Percentiles rank a stretch among this genome's conserved stretches.
These are phyloP conservation scores for Collybia mongolica DNA, from an alignment of 768 basidiomycete species.

Conservation along the genomic window DNA sequence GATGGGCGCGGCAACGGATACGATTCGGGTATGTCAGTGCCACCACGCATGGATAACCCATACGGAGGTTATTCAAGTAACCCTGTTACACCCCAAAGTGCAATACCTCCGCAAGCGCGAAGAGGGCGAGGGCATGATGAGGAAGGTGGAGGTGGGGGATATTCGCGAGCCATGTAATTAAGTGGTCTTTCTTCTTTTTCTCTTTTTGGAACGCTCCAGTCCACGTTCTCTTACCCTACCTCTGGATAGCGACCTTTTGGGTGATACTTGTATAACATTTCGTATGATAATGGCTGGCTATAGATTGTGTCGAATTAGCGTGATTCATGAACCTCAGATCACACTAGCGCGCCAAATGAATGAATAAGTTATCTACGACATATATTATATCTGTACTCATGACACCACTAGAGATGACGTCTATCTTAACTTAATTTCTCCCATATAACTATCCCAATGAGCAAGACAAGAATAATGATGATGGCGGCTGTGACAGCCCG, in stretches of 20 bases:
- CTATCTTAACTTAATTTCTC: slow-evolving; percentile 56
- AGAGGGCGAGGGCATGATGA: slow-evolving; percentile 30
- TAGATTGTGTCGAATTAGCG: no score
- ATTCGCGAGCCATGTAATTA: slow-evolving; percentile 27
- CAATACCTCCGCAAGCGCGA: slow-evolving; percentile 15
- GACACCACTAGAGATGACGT: slow-evolving; percentile 1
- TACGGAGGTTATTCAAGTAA: slow-evolving; percentile 19
- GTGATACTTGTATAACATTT: slow-evolving; percentile 19
- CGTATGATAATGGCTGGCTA: not conserved
- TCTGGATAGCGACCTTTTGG: not conserved
- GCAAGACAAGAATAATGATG: slow-evolving; percentile 77
- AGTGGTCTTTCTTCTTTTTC: slow-evolving; percentile 13
- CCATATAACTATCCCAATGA: slow-evolving; percentile 82
- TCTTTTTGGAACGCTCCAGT: not conserved
- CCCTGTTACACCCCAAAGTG: slow-evolving; percentile 11
- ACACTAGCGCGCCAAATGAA: no score
- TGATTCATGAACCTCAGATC: no score
- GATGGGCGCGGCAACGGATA: no score
- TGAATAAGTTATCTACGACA: no score
- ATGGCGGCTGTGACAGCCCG: slow-evolving; percentile 86
- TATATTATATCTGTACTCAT: not conserved
- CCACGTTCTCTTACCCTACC: slow-evolving; percentile 11
- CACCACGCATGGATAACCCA: slow-evolving; percentile 10
- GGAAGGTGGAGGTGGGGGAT: slow-evolving; percentile 24
- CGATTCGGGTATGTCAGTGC: slow-evolving; percentile 3